Evolutionary conservation across 495 filamentous ascomycete genomes (phyloP).

Genomic region (Cladorrhinum samala): DNA sequence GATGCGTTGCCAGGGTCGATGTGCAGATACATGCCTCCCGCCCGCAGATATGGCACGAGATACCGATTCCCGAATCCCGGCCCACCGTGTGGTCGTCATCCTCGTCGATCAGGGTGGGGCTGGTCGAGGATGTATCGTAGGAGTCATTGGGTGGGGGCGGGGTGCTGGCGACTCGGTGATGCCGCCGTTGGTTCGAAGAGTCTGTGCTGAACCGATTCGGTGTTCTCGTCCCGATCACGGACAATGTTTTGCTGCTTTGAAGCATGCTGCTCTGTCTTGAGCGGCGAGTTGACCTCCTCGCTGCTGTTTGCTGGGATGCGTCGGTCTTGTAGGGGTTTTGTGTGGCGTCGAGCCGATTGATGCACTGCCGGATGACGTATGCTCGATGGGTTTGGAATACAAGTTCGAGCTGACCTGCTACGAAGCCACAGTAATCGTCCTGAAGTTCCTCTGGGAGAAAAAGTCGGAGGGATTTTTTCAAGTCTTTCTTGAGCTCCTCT

Average conservation of each 20-base stretch:
- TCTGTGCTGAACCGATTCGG: neutral
- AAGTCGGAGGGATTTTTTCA: slow-evolving; percentile 24
- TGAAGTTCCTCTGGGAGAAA: slow-evolving; percentile 18
- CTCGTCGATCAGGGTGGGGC: neutral
- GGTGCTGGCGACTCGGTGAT: too few species aligned
- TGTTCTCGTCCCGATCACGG: neutral
- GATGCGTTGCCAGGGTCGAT: too few species aligned
- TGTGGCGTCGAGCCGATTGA: neutral
- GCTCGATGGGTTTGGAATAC: slow-evolving; percentile 26
- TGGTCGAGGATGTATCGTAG: neutral
- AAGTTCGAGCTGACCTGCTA: slow-evolving; percentile 23
- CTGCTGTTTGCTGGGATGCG: neutral
- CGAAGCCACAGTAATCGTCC: slow-evolving; percentile 20
- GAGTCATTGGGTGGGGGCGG: neutral
- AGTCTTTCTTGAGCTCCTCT: slow-evolving; percentile 15
- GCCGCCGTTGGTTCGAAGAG: too few species aligned
- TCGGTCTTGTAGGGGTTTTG: neutral
- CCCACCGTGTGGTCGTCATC: neutral
- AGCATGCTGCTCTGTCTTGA: neutral
- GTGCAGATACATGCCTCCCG: neutral
- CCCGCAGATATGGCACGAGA: neutral
- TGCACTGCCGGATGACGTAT: slow-evolving; percentile 19
- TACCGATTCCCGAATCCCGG: neutral
- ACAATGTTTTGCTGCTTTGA: neutral
- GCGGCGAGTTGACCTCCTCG: neutral